Evolutionary conservation across 768 basidiomycete species (phyloP).

Genomic region (Mycena indigotica): DNA sequence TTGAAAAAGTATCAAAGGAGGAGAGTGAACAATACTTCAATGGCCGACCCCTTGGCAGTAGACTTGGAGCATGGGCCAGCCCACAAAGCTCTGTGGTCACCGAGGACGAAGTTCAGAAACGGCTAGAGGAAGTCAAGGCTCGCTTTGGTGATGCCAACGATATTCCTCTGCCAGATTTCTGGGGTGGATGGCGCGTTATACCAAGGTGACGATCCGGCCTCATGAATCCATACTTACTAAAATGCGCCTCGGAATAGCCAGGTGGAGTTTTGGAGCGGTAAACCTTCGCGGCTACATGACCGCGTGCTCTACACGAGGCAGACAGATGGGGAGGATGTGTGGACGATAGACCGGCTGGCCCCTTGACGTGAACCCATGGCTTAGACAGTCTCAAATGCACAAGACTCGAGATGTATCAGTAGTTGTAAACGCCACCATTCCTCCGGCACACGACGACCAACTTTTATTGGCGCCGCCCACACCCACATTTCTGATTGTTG

Average conservation of each 20-base stretch:
- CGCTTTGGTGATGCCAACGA: slow-evolving; percentile 56
- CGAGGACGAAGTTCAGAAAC: slow-evolving; percentile 67
- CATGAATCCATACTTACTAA: slow-evolving; percentile 14
- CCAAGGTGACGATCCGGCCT: slow-evolving; percentile 62
- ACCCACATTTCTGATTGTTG: neutral
- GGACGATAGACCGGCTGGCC: slow-evolving; percentile 80
- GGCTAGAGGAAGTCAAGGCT: slow-evolving; percentile 59
- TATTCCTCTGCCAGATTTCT: slow-evolving; percentile 84
- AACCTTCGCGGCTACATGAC: slow-evolving; percentile 92
- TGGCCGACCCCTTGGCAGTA: slow-evolving; percentile 79
- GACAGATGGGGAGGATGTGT: slow-evolving; percentile 51
- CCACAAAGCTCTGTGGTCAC: slow-evolving; percentile 78
- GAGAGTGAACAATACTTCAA: slow-evolving; percentile 86
- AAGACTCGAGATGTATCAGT: neutral
- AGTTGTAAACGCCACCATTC: neutral
- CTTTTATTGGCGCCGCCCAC: neutral
- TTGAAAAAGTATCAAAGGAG: slow-evolving; percentile 70
- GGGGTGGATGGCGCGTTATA: slow-evolving; percentile 97
- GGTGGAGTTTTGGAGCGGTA: slow-evolving; percentile 96
- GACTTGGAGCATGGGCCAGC: slow-evolving; percentile 93
- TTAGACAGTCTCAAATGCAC: slow-evolving; percentile 1
- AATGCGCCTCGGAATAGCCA: slow-evolving; percentile 54
- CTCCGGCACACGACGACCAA: neutral
- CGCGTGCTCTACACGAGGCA: slow-evolving; percentile 72
- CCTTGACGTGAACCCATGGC: slow-evolving; percentile 55